Conservation (phyloP, 1,284 basidiomycete species). For the Papiliotrema laurentii region DNA sequence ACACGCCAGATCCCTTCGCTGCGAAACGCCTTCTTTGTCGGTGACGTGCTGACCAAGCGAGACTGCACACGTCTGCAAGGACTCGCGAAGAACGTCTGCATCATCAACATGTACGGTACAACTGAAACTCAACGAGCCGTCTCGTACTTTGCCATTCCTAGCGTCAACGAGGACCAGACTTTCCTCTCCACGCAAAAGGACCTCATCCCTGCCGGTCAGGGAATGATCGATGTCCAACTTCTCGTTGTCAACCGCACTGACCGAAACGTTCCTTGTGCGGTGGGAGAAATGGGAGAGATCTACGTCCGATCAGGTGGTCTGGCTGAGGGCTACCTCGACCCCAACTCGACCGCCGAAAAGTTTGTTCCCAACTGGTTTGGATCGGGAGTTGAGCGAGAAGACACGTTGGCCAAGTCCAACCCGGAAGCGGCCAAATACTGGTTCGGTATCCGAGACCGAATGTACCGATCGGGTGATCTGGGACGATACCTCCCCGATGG, state of each 20-base stretch:
- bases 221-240: constrained; percentile 97
- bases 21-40: constrained; percentile 93
- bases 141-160: constrained; percentile 92
- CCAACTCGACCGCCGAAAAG: constrained; percentile 79
- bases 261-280: constrained; percentile 78
- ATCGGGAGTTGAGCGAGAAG: constrained; percentile 55
- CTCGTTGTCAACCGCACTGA: constrained; percentile 95
- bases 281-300: constrained; percentile 98
- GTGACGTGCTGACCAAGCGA: constrained; percentile 97
- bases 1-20: constrained; percentile 83
- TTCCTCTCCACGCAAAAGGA: constrained; percentile 96
- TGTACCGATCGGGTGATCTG: constrained; percentile 97
- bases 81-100: constrained; percentile 84
- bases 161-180: constrained; percentile 75
- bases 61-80: constrained; percentile 94
- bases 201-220: constrained; percentile 94
- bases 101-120: constrained; percentile 99
- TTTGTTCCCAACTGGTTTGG: constrained; percentile 92
- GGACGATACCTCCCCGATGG: constrained; percentile 93
- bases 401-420: constrained; percentile 62
- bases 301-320: constrained; percentile 96
- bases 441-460: constrained; percentile 96
- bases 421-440: constrained; percentile 70
- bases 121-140: constrained; percentile 99
- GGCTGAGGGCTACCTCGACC: constrained; percentile 91